phyloP scores from a whole-genome alignment of 1,284 basidiomycete species.

The Ganoderma resinaceum region DNA sequence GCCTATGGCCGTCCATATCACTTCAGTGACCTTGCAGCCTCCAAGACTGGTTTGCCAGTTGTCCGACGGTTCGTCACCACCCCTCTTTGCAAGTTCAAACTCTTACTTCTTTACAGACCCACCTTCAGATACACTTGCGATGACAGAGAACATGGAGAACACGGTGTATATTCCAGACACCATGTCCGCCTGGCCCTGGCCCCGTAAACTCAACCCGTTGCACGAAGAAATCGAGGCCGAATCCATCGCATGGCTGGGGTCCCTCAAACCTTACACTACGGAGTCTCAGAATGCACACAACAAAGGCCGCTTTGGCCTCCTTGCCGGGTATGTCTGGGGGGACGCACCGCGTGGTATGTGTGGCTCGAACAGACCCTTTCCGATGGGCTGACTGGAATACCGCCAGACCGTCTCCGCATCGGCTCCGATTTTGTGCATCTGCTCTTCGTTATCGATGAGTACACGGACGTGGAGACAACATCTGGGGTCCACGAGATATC shows the following conservation, averaged over 20 bases:
- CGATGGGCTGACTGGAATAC: constrained; percentile 5
- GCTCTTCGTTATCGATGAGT: constrained; percentile 52
- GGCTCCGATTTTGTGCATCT: constrained; percentile 50
- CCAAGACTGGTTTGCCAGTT: no score
- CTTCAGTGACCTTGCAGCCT: no score
- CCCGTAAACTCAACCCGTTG: constrained; percentile 27
- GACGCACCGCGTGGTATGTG: constrained; percentile 29
- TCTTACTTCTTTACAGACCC: no score
- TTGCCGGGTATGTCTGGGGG: constrained; percentile 37
- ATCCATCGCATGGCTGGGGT: constrained; percentile 42
- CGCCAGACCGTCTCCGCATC: constrained; percentile 27
- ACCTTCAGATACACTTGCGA: no score
- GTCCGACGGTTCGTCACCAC: no score
- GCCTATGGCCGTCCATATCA: no score
- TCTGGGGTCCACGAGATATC: constrained; percentile 32
- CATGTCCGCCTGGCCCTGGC: constrained; percentile 29
- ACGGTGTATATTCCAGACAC: constrained; percentile 25
- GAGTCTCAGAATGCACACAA: constrained; percentile 42
- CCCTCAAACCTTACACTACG: constrained; percentile 38
- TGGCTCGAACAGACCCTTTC: not conserved
- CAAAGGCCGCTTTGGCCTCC: constrained; percentile 40
- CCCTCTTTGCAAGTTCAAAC: no score
- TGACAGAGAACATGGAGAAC: no score
- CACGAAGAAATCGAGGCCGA: constrained; percentile 36
- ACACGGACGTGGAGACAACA: constrained; percentile 43